Evolutionary conservation across 305 asterid species (phyloP).

Genomic region (Solanum hybrid): DNA sequence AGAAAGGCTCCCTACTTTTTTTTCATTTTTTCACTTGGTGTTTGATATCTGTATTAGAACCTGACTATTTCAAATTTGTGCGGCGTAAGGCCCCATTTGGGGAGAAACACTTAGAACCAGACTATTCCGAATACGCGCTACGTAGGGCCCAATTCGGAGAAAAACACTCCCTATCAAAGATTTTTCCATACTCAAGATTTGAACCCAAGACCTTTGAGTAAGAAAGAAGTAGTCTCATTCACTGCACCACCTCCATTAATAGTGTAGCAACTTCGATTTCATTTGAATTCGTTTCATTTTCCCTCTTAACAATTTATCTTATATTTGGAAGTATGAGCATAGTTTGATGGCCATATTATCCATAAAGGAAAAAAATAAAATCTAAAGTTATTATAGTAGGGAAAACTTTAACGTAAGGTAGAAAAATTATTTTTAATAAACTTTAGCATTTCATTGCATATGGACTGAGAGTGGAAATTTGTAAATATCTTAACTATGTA

Average conservation of each 20-base stretch:
- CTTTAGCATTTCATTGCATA: background rate
- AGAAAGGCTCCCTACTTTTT: background rate
- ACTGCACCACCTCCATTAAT: too few species aligned
- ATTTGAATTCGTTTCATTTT: background rate
- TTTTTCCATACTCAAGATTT: too few species aligned
- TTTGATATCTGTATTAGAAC: background rate
- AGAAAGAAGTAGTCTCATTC: background rate
- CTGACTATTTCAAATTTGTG: too few species aligned
- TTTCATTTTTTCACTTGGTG: rapidly evolving
- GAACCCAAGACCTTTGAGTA: background rate
- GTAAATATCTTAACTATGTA: background rate
- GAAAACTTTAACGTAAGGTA: background rate
- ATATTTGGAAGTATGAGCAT: background rate
- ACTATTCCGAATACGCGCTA: background rate
- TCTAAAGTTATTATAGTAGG: background rate
- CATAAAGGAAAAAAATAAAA: background rate
- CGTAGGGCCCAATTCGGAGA: too few species aligned
- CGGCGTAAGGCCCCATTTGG: background rate
- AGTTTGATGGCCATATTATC: background rate
- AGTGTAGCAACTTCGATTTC: background rate
- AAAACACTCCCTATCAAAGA: background rate
- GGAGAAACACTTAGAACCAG: background rate
- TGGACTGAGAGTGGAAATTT: background rate
- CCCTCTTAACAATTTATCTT: background rate
- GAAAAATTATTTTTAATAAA: background rate